Conservation (phyloP, 2,329 filamentous ascomycete genomes). For the Sarocladiaceae sp. region DNA sequence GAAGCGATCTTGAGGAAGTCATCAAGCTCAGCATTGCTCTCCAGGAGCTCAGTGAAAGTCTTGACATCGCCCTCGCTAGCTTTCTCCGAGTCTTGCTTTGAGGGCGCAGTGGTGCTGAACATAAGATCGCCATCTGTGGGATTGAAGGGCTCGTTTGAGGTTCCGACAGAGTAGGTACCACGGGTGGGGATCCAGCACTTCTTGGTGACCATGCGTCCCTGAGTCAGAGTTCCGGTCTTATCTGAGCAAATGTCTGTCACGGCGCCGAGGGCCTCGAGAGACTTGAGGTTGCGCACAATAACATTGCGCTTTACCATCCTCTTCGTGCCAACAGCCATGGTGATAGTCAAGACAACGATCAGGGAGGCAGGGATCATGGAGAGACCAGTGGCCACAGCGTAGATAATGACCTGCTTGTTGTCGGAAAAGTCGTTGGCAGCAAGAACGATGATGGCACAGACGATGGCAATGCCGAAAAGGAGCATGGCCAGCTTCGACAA, state of each 20-base stretch:
- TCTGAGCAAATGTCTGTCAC: slow-evolving; percentile 52
- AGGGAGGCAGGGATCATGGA: slow-evolving; percentile 47
- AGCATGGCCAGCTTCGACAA: slow-evolving; percentile 63
- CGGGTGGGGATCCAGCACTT: slow-evolving; percentile 45
- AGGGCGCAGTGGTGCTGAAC: slow-evolving; percentile 29
- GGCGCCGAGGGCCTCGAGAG: slow-evolving; percentile 47
- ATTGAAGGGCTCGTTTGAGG: slow-evolving; percentile 50
- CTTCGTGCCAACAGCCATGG: slow-evolving; percentile 50
- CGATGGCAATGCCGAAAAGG: slow-evolving; percentile 54
- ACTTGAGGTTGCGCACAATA: slow-evolving; percentile 44
- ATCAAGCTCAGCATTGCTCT: slow-evolving; percentile 41
- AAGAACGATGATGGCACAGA: slow-evolving; percentile 39
- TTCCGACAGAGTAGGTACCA: slow-evolving; percentile 39
- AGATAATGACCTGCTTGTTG: slow-evolving; percentile 34
- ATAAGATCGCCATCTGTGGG: slow-evolving; percentile 44
- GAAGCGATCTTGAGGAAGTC: slow-evolving; percentile 57
- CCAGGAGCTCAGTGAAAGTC: slow-evolving; percentile 24
- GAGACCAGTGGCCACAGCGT: slow-evolving; percentile 38
- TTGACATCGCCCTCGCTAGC: slow-evolving; percentile 21
- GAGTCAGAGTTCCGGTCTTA: slow-evolving; percentile 50
- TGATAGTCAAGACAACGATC: slow-evolving; percentile 49
- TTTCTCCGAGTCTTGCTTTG: slow-evolving; percentile 19
- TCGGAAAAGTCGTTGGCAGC: slow-evolving; percentile 34
- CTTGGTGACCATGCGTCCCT: slow-evolving; percentile 47
- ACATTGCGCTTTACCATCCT: slow-evolving; percentile 47